Evolutionary conservation across 2,329 filamentous ascomycete species (phyloP).

Genomic region (Aspergillus sp.): DNA sequence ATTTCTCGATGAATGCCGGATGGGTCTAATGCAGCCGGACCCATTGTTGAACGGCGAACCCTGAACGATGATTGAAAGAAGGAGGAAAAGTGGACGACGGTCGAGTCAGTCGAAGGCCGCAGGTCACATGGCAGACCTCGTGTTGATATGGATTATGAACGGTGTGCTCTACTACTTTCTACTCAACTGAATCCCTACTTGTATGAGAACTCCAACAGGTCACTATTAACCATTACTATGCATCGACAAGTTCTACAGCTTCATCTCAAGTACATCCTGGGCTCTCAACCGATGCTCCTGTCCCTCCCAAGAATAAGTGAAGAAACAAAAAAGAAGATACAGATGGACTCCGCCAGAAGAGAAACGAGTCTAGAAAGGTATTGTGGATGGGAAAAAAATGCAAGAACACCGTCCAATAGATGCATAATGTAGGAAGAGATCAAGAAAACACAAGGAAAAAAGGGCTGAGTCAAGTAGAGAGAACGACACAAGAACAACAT

Average conservation of each 20-base stretch:
- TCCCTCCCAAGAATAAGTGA: background rate
- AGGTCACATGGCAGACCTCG: background rate
- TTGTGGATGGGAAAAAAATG: constrained; percentile 15
- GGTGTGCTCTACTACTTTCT: no score
- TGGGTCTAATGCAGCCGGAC: no score
- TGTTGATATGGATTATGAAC: no score
- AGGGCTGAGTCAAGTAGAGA: constrained; percentile 9
- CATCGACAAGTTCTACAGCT: background rate
- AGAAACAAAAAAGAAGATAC: constrained; percentile 6
- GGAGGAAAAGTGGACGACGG: no score
- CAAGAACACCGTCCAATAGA: constrained; percentile 20
- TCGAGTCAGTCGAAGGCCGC: no score
- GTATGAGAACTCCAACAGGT: no score
- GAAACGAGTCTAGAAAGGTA: constrained; percentile 6
- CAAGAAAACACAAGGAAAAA: constrained; percentile 12
- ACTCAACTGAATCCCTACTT: no score
- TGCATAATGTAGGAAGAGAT: constrained; percentile 9
- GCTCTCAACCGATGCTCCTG: background rate
- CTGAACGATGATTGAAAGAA: no score
- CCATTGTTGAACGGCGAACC: no score
- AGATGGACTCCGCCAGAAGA: constrained; percentile 1
- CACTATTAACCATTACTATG: background rate
- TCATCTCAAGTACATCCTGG: background rate
- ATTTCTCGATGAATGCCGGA: no score
- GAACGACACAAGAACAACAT: constrained; percentile 4